Base-by-base conservation (phyloP, 2,329 filamentous ascomycete species). In the Fusarium napiforme region DNA sequence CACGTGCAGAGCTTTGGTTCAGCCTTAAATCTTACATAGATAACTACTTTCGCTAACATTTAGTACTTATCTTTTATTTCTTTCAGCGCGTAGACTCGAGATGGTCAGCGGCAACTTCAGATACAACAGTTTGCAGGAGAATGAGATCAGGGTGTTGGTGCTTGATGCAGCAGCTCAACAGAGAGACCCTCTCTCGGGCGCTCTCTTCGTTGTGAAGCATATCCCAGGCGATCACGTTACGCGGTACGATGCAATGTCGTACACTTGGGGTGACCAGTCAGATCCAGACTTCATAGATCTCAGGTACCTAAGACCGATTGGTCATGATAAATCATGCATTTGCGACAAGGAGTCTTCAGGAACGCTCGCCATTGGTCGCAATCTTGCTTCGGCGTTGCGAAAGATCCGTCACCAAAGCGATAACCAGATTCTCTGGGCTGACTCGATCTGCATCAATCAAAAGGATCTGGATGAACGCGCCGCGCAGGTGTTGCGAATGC, bases 391-490 rank as follows among this genome's bases (percentile, higher is more conserved):
- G 11, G 64, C 46, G 23, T n/a, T 67, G 9, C 28, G 40, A 26
- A 6, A 56, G 4, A 19, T 67, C 30, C 60, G 60, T 19, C 10
- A 32, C 18, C 2, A 34, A 8, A 18, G 3, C 16, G 3, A 42
- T 10, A 26, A 0, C 10, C 40, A 30, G 7, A 40, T 39, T 16
- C 4, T 67, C 36, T 67, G 53, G 60, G 61, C 60, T 18, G 60
- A 65, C 21, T 64, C 64, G 15, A 65, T 65, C 9, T 67, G 46
- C 9, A 67, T 67, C 23, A 65, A 60, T 7, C 64, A 67, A 7
- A 18, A 30, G 21, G 40, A 59, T 15, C 45, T 67, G 5, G n/a
- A 37, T 6, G 46, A 64, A 18, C 52, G 52, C n/a, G 40, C 53
- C 9, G 19, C 16, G 5, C 64, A 67, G 9, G 64, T 67, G 4